A percentile compares a stretch with the other conserved stretches of the same genome.
phyloP scores from a whole-genome alignment of 768 basidiomycete genomes.

The Naganishia vishniacii region DNA sequence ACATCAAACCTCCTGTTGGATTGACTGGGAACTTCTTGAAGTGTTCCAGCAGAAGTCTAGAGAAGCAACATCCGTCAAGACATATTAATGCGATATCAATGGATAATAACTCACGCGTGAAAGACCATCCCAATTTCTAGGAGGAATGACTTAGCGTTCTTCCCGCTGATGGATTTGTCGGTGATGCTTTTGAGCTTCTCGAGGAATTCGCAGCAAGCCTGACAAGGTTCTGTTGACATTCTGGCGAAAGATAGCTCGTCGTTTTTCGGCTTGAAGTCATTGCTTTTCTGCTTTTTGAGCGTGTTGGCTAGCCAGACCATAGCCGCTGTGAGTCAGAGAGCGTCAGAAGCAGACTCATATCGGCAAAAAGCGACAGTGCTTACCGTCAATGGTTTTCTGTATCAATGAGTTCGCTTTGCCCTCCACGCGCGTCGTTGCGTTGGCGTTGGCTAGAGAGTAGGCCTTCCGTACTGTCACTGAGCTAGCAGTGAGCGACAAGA shows the following conservation, averaged over 20 bases:
- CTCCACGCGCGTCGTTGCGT: conserved; percentile 77
- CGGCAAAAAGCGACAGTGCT: too few relatives aligned
- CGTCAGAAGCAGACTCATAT: neutral
- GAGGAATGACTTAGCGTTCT: conserved; percentile 85
- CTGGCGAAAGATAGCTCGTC: conserved; percentile 92
- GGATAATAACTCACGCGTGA: conserved; percentile 60
- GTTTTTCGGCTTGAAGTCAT: conserved; percentile 92
- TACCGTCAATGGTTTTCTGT: conserved; percentile 77
- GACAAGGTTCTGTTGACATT: conserved; percentile 89
- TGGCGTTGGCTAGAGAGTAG: conserved; percentile 86
- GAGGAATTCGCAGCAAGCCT: conserved; percentile 74
- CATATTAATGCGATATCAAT: neutral
- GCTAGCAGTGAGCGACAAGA: conserved; percentile 72
- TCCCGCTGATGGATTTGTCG: conserved; percentile 73
- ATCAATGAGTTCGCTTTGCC: conserved; percentile 71
- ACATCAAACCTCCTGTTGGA: conserved; percentile 93
- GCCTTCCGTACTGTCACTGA: conserved; percentile 82
- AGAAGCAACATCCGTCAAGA: neutral
- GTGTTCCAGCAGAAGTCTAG: conserved; percentile 86
- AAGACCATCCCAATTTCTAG: conserved; percentile 91
- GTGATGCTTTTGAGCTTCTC: conserved; percentile 74
- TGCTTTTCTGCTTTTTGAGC: conserved; percentile 86
- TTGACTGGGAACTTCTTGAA: conserved; percentile 93
- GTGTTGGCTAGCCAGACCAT: conserved; percentile 64
- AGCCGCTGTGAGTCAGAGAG: conserved; percentile 56